Percentiles rank a stretch among this genome's conserved stretches.
These are phyloP conservation scores for Pichia gijzeniarum DNA, from an alignment of 805 yeast species.

Conservation along the genomic window DNA sequence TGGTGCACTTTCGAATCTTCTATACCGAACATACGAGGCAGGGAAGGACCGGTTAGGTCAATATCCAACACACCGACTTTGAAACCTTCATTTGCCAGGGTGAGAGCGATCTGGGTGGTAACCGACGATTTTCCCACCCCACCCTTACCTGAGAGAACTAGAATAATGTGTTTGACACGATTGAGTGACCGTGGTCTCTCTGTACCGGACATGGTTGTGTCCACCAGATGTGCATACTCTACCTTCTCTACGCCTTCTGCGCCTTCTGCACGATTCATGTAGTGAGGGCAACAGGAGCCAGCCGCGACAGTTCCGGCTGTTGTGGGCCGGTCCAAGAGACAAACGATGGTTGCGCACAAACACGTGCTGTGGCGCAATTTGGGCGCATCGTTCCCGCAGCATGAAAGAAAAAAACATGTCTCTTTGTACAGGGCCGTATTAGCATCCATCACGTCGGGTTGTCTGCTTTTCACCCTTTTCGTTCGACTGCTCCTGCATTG, in stretches of 20 bases:
- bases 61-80: slow-evolving; percentile 94
- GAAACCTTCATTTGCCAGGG: slow-evolving; percentile 61
- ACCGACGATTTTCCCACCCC: slow-evolving; percentile 98
- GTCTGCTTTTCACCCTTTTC: too few species aligned
- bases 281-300: too few species aligned
- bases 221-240: too few species aligned
- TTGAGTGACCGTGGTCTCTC: slow-evolving; percentile 26
- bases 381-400: too few species aligned
- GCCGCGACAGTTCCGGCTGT: too few species aligned
- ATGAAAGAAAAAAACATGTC: too few species aligned
- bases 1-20: slow-evolving; percentile 78
- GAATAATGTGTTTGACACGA: slow-evolving; percentile 66
- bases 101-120: slow-evolving; percentile 88
- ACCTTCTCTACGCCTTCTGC: too few species aligned
- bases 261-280: too few species aligned
- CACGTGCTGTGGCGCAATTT: neutral
- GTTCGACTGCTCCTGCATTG: too few species aligned
- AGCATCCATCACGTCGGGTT: too few species aligned
- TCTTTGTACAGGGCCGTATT: too few species aligned
- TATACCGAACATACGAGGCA: slow-evolving; percentile 93
- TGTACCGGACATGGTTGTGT: slow-evolving; percentile 10
- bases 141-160: slow-evolving; percentile 90
- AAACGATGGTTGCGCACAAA: slow-evolving; percentile 1
- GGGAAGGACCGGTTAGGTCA: slow-evolving; percentile 93
- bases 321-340: too few species aligned